phyloP scores from a whole-genome alignment of 495 filamentous ascomycete species.

The Aspergillus affinis region DNA sequence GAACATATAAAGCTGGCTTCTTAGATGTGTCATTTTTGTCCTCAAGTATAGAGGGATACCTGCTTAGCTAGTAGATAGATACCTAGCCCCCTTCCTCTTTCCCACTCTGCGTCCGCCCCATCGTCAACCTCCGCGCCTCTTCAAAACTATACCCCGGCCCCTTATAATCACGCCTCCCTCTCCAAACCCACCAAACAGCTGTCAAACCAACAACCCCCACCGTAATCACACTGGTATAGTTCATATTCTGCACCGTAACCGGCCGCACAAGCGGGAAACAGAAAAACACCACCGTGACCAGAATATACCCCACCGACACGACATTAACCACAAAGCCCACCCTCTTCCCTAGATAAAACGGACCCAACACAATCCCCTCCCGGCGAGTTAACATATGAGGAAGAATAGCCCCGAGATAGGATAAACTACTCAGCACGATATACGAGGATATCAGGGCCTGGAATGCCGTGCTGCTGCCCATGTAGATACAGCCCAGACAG shows the following conservation, averaged over 20 bases:
- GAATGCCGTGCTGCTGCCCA: constrained; percentile 74
- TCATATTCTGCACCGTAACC: constrained; percentile 59
- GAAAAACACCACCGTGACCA: constrained; percentile 71
- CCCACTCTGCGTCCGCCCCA: not conserved
- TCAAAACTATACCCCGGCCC: constrained; percentile 36
- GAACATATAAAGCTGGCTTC: not conserved
- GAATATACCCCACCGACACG: constrained; percentile 61
- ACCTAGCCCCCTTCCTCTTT: not conserved
- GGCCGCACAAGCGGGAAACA: constrained; percentile 71
- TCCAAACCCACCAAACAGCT: constrained; percentile 47
- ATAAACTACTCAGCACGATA: constrained; percentile 66
- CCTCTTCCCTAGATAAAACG: constrained; percentile 64
- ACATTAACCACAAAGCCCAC: constrained; percentile 61
- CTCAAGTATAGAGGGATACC: no score
- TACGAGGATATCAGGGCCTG: constrained; percentile 71
- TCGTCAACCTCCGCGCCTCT: constrained; percentile 15
- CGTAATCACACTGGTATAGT: constrained; percentile 68
- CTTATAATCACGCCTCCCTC: constrained; percentile 28
- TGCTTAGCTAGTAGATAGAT: no score
- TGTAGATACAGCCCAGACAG: constrained; percentile 69
- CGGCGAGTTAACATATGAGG: constrained; percentile 69
- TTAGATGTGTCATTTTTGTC: no score
- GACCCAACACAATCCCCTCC: constrained; percentile 61
- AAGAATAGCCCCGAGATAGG: constrained; percentile 74
- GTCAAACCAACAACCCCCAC: constrained; percentile 55